A percentile compares a stretch with the other conserved stretches of the same genome.
Evolutionary conservation across 352 stramenopile genomes (phyloP).

Genomic region (Phytophthora chlamydospora): DNA sequence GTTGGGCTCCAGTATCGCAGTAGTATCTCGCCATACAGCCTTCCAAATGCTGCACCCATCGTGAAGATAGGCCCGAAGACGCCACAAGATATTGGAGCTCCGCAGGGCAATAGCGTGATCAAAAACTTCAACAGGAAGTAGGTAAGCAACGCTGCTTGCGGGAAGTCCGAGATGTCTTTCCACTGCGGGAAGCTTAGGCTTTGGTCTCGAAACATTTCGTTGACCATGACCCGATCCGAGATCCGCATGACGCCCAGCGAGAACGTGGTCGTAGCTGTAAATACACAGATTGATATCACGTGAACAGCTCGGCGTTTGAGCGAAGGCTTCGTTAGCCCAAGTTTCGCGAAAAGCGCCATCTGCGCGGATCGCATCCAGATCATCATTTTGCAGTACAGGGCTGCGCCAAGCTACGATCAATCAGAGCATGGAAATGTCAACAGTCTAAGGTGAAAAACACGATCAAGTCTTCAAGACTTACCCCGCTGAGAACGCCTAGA

Average conservation of each 20-base stretch:
- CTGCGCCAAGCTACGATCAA: conserved; percentile 53
- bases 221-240: conserved; percentile 78
- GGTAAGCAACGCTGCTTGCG: conserved; percentile 65
- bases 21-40: conserved; percentile 80
- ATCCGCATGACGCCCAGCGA: conserved; percentile 72
- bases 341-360: conserved; percentile 55
- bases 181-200: conserved; percentile 64
- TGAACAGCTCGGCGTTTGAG: conserved; percentile 64
- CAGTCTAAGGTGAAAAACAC: background rate
- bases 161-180: conserved; percentile 64
- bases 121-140: conserved; percentile 82
- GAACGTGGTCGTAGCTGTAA: conserved; percentile 72
- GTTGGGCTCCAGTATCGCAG: conserved; percentile 70
- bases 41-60: conserved; percentile 74
- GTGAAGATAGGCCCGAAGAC: conserved; percentile 87
- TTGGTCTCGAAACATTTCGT: conserved; percentile 81
- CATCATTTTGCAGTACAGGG: conserved; percentile 71
- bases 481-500: conserved; percentile 69
- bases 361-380: conserved; percentile 52
- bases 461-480: conserved; percentile 24
- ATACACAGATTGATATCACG: conserved; percentile 62
- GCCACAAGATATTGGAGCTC: conserved; percentile 78
- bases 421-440: background rate
- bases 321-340: conserved; percentile 56
- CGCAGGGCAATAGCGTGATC: conserved; percentile 75